Evolutionary conservation across 805 yeast genomes (phyloP), one percentile per base, ranked within the genome.

Genomic region (Hanseniaspora guilliermondii): DNA sequence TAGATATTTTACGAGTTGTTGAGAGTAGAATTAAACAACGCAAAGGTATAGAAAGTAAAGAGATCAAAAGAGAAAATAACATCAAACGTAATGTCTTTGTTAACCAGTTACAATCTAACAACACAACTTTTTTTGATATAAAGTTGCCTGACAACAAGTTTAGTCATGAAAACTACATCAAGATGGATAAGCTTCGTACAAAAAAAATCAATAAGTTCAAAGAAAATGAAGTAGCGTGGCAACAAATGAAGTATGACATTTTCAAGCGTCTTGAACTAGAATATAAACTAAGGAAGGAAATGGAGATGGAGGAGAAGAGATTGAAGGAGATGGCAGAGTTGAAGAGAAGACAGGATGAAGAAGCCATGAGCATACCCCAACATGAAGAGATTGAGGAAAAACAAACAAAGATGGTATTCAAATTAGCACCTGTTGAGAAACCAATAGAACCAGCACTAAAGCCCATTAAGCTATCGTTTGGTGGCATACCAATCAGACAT

Each of bases 121-220:
- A 25, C 4, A 9, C 38, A 36, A 19, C 16, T 7, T 21, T 14
- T 6, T 45, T 45, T 38, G 55, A 52, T 17, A 45, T 45, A 19
- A 45, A 38, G 19, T 24, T 45, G 2, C 44, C 46, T 16, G 39
- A 52, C 16, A 47, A 52, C 27, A 52, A 52, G 24, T 52, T 45
- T 33, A 44, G 42, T 16, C 14, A 30, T 9, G 49, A 52, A 27
- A 52, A 21, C n/a, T 45, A 52, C 35, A 30, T 14, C 3, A 52
- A 32, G 38, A 8, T 45, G 35, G 49, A 52, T 16, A 52, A 30
- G 12, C 11, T 50, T 16, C 45, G 46, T 14, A 9, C 38, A 4
- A 50, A 50, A 21, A 50, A 50, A 36, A 42, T 50, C 11, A 41
- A 42, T 12, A 50, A 50, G 33, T 50, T 50, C 21, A 50, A 50